phyloP scores from a whole-genome alignment of 257 asterid genomes.

The Solanum infundibuliforme region DNA sequence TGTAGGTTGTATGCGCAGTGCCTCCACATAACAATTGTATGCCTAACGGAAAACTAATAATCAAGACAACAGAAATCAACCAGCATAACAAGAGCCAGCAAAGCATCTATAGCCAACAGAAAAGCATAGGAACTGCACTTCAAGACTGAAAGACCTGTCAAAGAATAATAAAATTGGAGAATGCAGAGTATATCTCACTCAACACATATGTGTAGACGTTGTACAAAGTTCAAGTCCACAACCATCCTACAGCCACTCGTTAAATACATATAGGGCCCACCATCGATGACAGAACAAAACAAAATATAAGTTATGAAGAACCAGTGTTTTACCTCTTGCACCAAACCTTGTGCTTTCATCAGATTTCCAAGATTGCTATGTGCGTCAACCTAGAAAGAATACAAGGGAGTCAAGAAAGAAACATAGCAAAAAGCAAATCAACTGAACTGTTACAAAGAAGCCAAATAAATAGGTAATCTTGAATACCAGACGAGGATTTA shows the following conservation, averaged over 20 bases:
- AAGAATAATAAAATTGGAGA: not conserved
- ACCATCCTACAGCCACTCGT: not conserved
- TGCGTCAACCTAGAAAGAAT: slow-evolving; percentile 75
- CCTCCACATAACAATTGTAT: slow-evolving; percentile 84
- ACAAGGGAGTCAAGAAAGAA: not conserved
- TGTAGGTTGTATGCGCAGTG: slow-evolving; percentile 84
- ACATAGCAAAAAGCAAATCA: not conserved
- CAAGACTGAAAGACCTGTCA: not conserved
- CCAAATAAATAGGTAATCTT: not conserved
- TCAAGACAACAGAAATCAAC: not conserved
- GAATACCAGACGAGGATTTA: slow-evolving; percentile 80
- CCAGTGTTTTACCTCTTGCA: slow-evolving; percentile 57
- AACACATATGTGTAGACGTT: not conserved
- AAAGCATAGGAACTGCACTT: not conserved
- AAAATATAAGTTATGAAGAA: not conserved
- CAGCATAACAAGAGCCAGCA: not conserved
- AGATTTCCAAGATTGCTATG: slow-evolving; percentile 97
- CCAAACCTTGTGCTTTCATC: slow-evolving; percentile 96
- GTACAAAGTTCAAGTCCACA: not conserved
- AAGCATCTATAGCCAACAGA: not conserved
- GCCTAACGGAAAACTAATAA: slow-evolving; percentile 37
- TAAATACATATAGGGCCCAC: not conserved
- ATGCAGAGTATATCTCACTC: not conserved
- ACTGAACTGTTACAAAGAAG: not conserved
- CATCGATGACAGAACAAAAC: not conserved